These are phyloP conservation scores for Raphanus sativus DNA, from an alignment of 345 rosid genomes.

Conservation along the genomic window DNA sequence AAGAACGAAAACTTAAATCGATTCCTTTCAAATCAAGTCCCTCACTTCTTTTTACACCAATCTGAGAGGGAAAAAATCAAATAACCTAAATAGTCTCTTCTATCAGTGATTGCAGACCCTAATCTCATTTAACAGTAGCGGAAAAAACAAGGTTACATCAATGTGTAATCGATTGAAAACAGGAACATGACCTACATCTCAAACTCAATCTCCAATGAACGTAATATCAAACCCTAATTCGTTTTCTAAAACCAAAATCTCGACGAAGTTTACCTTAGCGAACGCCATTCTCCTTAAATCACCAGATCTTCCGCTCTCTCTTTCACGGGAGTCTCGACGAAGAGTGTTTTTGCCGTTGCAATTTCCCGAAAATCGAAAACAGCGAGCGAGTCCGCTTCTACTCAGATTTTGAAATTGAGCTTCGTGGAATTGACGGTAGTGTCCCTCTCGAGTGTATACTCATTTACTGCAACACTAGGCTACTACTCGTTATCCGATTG, in stretches of 20 bases:
- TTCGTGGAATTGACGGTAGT: neutral
- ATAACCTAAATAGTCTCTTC: too few species aligned
- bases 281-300: conserved; percentile 28
- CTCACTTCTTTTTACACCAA: too few species aligned
- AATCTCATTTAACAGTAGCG: neutral
- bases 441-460: neutral
- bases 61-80: too few species aligned
- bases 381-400: conserved; percentile 16
- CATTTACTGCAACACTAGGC: neutral
- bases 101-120: neutral
- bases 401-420: conserved; percentile 17
- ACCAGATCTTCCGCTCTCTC: conserved; percentile 21
- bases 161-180: neutral
- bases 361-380: neutral
- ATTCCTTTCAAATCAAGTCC: too few species aligned
- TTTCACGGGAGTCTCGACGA: neutral
- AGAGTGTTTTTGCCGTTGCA: conserved; percentile 10
- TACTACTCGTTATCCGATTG: neutral
- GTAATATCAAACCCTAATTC: conserved; percentile 4
- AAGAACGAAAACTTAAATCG: neutral
- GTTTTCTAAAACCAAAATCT: neutral
- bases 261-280: conserved; percentile 25
- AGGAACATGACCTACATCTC: neutral
- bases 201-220: conserved; percentile 2
- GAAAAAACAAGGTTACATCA: neutral